Conservation (phyloP, 1,139 yeast species). For the Debaryomyces fabryi region DNA sequence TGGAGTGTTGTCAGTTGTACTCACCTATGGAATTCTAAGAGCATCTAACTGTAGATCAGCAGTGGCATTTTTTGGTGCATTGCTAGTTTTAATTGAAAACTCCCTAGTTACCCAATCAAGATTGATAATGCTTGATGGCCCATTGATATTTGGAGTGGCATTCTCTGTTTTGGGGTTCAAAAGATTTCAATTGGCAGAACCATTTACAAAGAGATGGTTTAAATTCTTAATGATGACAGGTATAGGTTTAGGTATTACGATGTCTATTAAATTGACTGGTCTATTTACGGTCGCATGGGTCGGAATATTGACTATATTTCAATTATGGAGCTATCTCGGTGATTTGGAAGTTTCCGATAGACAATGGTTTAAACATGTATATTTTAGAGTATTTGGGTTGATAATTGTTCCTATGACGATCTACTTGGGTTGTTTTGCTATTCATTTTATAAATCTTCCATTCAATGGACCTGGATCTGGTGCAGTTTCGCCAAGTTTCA, state of each 20-base stretch:
- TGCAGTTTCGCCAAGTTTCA: constrained; percentile 59
- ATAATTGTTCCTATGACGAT: constrained; percentile 52
- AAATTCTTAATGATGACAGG: constrained; percentile 45
- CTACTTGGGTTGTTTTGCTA: constrained; percentile 49
- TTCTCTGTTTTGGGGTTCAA: constrained; percentile 49
- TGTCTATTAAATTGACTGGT: constrained; percentile 60
- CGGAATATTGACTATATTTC: constrained; percentile 37
- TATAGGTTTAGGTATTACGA: constrained; percentile 52
- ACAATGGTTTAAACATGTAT: constrained; percentile 33
- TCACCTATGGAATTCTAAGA: constrained; percentile 54
- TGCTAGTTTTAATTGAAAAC: constrained; percentile 54
- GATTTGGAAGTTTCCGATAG: constrained; percentile 49
- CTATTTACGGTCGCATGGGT: constrained; percentile 56
- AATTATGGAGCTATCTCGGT: constrained; percentile 60
- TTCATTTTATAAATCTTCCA: constrained; percentile 53
- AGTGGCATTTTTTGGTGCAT: constrained; percentile 48
- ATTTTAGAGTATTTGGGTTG: constrained; percentile 35
- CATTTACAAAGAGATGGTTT: constrained; percentile 50
- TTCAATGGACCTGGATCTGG: constrained; percentile 54
- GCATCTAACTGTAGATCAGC: constrained; percentile 44
- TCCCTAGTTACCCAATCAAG: constrained; percentile 55
- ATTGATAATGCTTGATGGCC: constrained; percentile 52
- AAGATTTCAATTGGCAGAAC: constrained; percentile 34
- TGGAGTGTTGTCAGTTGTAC: constrained; percentile 49
- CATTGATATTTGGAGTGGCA: constrained; percentile 50